Evolutionary conservation across 106 monocot species (phyloP), one percentile per base, ranked within the genome.

Genomic region (Acanthochlamys bracteata): DNA sequence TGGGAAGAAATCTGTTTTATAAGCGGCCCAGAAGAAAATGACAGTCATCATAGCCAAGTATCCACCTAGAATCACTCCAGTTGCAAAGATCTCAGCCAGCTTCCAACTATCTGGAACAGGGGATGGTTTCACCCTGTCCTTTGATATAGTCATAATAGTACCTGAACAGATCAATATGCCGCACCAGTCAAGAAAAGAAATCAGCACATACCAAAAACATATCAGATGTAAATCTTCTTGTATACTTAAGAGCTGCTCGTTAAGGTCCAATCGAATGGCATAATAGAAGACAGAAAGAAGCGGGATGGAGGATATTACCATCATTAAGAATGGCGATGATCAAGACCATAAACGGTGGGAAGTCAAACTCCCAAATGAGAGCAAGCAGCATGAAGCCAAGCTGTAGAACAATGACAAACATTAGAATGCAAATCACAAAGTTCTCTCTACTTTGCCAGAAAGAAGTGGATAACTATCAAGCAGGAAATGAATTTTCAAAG

Each of bases 21-120:
- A 83, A 23, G 93, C 89, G 26, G 80, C 85, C 93, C 93, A 93
- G 66, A 93, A 93, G 85, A 93, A 93, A 69, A 93, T 89, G 40
- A 93, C 93, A 17, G 93, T 93, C 93, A 93, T 93, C 80, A 93
- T 77, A 1, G 93, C 93, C 64, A 93, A 76, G 57, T 93, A 93
- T 41, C 69, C 68, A 39, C 93, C 93, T 26, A 93, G 85, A 27
- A 93, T 71, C 41, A 93, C 47, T 62, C 93, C 93, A 23, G 93
- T 93, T 26, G 89, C 76, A 68, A 93, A 93, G 51, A 93, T 93
- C 65, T 93, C 89, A 40, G 89, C 61, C 15, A 93, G 75, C 76
- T 93, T 89, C 93, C 93, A 93, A 56, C 88, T 89, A 60, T 93
- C 93, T 41, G 93, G 93, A 25, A 79, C 71, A 49, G 93, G 93